These are phyloP conservation scores for Fagopyrum tataricum DNA, from an alignment of 148 eudicot genomes.

Conservation along the genomic window DNA sequence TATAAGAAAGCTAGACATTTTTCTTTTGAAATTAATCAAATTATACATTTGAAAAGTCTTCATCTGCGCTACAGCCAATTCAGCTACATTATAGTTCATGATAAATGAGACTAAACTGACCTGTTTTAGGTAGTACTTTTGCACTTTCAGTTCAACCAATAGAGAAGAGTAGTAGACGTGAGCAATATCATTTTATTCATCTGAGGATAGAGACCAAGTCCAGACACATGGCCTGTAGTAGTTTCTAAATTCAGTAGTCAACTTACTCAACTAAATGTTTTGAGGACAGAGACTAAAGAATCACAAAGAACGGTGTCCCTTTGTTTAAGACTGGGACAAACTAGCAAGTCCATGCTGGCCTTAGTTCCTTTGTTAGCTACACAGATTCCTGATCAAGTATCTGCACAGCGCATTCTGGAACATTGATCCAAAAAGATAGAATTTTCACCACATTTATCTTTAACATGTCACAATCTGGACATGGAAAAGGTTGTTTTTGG, in stretches of 20 bases:
- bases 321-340: background rate
- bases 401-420: background rate
- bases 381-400: background rate
- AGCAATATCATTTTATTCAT: background rate
- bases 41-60: background rate
- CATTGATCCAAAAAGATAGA: background rate
- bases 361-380: background rate
- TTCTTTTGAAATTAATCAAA: background rate
- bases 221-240: background rate
- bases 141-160: background rate
- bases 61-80: background rate
- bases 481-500: background rate
- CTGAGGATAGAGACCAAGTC: background rate
- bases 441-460: background rate
- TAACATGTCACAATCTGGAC: background rate
- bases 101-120: background rate
- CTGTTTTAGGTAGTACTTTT: background rate
- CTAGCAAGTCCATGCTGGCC: background rate
- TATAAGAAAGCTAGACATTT: background rate
- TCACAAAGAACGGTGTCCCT: background rate
- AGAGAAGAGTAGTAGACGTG: background rate
- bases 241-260: too few relatives aligned
- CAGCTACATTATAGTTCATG: background rate
- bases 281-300: too few relatives aligned
- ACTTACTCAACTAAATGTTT: too few relatives aligned